A percentile compares a stretch with the other conserved stretches of the same genome.
phyloP scores from a whole-genome alignment of 2,329 filamentous ascomycete genomes.

The Helotiales sp. region DNA sequence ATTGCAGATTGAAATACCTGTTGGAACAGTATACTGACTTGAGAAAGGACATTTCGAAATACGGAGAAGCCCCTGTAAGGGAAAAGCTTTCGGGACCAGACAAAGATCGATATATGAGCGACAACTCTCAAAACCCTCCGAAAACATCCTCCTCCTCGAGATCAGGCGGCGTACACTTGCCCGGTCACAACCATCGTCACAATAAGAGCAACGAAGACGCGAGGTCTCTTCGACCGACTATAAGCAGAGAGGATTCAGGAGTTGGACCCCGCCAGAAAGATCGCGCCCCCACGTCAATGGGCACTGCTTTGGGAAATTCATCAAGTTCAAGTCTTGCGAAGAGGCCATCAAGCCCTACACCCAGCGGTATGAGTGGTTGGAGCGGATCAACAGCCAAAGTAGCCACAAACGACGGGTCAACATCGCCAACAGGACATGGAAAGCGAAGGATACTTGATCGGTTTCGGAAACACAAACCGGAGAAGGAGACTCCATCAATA shows the following conservation, averaged over 20 bases:
- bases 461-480: slow-evolving; percentile 46
- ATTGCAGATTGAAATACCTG: neutral
- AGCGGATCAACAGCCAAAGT: slow-evolving; percentile 35
- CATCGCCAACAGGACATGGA: slow-evolving; percentile 37
- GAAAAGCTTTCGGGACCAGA: slow-evolving; percentile 69
- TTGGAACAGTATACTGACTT: slow-evolving; percentile 1
- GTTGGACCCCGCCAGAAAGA: slow-evolving; percentile 52
- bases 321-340: slow-evolving; percentile 40
- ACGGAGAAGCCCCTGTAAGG: slow-evolving; percentile 76
- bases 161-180: slow-evolving; percentile 62
- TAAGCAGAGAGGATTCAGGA: slow-evolving; percentile 73
- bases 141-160: slow-evolving; percentile 65
- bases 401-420: slow-evolving; percentile 49
- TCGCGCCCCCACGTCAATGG: slow-evolving; percentile 37
- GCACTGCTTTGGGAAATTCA: slow-evolving; percentile 27
- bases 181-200: slow-evolving; percentile 64
- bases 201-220: slow-evolving; percentile 69
- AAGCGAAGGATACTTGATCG: slow-evolving; percentile 32
- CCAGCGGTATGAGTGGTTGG: slow-evolving; percentile 66
- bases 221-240: slow-evolving; percentile 66
- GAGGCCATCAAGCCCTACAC: slow-evolving; percentile 79
- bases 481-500: slow-evolving; percentile 50
- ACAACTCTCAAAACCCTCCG: slow-evolving; percentile 49
- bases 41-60: slow-evolving; percentile 68
- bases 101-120: slow-evolving; percentile 62